Base-by-base conservation (phyloP, 2,329 filamentous ascomycete genomes). In the Tolypocladium ophioglossoides region DNA sequence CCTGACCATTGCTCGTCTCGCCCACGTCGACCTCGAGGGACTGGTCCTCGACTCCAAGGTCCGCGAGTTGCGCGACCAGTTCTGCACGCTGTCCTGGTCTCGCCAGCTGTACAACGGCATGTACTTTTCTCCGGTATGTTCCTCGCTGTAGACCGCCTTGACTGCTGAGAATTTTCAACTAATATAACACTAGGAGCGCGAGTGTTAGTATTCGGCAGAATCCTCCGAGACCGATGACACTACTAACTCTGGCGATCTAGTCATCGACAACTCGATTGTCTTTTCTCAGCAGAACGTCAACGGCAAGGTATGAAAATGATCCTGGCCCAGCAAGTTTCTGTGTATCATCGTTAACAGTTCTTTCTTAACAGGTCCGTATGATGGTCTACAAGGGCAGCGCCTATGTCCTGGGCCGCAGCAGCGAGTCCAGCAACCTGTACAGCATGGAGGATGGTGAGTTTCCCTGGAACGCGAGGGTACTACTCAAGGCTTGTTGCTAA, bases 251-350 rank as follows among this genome's bases (percentile, higher is more conserved):
- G 39, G 6, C 41, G 16, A 30, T 46, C 14, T 10, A 46, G 41
- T 82, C 59, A 66, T 82, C 53, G 74, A 91, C 72, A 78, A 83
- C 66, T 78, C 78, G 62, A 80, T 87, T 63, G 64, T 74, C 52
- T 78, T 78, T 59, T 76, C 72, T 46, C 84, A 87, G 68, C 27
- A 44, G 14, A 52, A 55, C 32, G 54, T 55, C 20, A 35, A 35
- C 16, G 54, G 51, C 34, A 16, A 46, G 32, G 48, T 50, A 37
- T 16, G 48, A 37, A 20, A 10, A 8, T 22, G 12, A 18, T 38
- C 20, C 12, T 37, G 14, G 78, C 79, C 68, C 73, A 74, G 41
- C 14, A 27, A 16, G 6, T 18, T 46, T 18, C 14, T 24, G 16
- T 18, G 14, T 55, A 70, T 72, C 2, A 50, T 61, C n/a, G 66